A percentile compares a stretch with the other conserved stretches of the same genome.
These are phyloP conservation scores for Pelargonium exstipulatum DNA, from an alignment of 441 rosid genomes.

Conservation along the genomic window DNA sequence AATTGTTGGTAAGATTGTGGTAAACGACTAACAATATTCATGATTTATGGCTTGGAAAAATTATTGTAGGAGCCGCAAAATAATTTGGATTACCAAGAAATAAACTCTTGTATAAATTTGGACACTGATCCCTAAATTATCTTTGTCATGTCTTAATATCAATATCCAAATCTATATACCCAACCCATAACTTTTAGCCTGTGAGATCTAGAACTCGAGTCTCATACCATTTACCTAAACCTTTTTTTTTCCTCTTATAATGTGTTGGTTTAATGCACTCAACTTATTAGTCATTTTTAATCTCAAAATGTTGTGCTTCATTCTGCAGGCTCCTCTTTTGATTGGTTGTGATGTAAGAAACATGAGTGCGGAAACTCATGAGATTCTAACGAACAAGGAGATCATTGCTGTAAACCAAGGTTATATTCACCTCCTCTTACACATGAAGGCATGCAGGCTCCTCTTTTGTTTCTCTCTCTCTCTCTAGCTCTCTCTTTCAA, in stretches of 20 bases:
- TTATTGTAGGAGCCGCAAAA: too few species aligned
- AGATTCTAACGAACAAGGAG: constrained; percentile 73
- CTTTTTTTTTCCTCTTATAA: not conserved
- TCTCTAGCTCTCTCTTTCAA: too few species aligned
- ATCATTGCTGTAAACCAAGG: constrained; percentile 89
- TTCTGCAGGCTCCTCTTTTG: constrained; percentile 82
- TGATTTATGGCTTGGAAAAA: too few species aligned
- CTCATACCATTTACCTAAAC: not conserved
- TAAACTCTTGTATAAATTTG: too few species aligned
- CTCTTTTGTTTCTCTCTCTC: not conserved
- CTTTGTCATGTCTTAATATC: not conserved
- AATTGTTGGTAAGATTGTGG: too few species aligned
- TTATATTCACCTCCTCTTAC: constrained; percentile 15
- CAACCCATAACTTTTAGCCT: not conserved
- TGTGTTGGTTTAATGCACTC: not conserved
- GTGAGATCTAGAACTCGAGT: not conserved
- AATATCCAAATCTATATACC: not conserved
- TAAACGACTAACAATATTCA: too few species aligned
- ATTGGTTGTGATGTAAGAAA: constrained; percentile 87
- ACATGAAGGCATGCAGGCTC: not conserved
- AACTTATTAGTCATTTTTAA: not conserved
- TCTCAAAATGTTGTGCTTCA: not conserved
- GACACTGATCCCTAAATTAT: not conserved
- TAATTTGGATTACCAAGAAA: too few species aligned
- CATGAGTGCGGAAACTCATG: constrained; percentile 63